Evolutionary conservation across 1,139 yeast genomes (phyloP), one percentile per base, ranked within the genome.

Genomic region (Yamadazyma kanchanaburiensis): DNA sequence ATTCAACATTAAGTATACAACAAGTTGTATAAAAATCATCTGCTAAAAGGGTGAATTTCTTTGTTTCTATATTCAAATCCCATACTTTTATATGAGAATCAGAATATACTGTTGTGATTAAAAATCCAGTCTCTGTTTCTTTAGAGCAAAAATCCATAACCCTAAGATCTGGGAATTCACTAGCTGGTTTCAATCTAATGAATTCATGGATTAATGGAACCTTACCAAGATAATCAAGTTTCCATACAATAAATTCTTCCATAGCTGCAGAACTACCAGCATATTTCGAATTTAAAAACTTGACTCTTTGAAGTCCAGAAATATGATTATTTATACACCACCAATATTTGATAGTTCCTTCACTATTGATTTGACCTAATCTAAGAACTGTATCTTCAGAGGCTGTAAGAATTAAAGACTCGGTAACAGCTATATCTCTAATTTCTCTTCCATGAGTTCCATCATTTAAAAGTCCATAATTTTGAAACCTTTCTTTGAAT

Each of bases 391-490:
- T 83, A 49, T 91, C 98, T 53, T 91, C 98, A 0, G 96, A 80
- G 2, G 89, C 97, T 3, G 94, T 78, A 15, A 85, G 71, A 8
- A 82, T 59, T 13, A 74, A 42, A 24, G 55, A 56, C 3, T 57
- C 44, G 15, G 71, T 62, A n/a, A 77, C 59, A 0, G 80, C 60
- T n/a, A 82, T 61, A 39, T 74, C 82, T 47, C 94, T 65, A 10
- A 83, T 75, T 53, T 91, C 98, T 41, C 97, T 70, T 0, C 98
- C 98, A 54, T 91, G 97, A 0, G 88, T 70, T 0, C 96, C 96
- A 8, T 65, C 58, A 28, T 53, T 48, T 3, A 67, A 43, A 7
- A 65, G 37, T 0, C 71, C 70, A 32, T 48, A 42, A 2, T 33
- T 39, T 4, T 26, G 24, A 33, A 60, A 53, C 22, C 56, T 37